Evolutionary conservation across 2,329 filamentous ascomycete genomes (phyloP).

Genomic region (Trichoderma polysporum): DNA sequence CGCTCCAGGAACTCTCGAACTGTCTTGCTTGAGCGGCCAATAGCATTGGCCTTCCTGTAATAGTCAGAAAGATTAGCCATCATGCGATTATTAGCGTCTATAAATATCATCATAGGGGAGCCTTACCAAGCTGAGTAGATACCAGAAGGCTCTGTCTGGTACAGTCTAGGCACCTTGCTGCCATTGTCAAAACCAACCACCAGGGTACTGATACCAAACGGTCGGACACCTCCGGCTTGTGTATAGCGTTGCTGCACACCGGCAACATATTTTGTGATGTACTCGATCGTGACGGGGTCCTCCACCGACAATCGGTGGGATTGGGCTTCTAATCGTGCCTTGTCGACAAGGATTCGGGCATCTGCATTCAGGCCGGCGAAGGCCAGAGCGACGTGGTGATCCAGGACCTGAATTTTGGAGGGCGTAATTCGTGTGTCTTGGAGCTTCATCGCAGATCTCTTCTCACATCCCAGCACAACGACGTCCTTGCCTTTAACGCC

Average conservation of each 20-base stretch:
- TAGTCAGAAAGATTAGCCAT: background rate
- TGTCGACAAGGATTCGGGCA: conserved; percentile 96
- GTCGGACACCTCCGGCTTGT: conserved; percentile 94
- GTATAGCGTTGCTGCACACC: conserved; percentile 99
- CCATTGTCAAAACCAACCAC: conserved; percentile 98
- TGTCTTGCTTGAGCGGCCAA: conserved; percentile 97
- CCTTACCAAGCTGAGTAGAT: conserved; percentile 97
- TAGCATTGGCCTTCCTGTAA: conserved; percentile 95
- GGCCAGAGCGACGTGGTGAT: conserved; percentile 93
- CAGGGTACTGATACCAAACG: conserved; percentile 97
- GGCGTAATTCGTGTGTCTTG: conserved; percentile 99
- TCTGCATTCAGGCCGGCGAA: conserved; percentile 98
- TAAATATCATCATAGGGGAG: background rate
- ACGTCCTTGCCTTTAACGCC: conserved; percentile 94
- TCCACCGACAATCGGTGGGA: conserved; percentile 96
- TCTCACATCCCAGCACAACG: conserved; percentile 96
- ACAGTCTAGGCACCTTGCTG: conserved; percentile 83
- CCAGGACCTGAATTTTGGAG: conserved; percentile 95
- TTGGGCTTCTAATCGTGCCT: conserved; percentile 94
- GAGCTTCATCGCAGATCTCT: conserved; percentile 98
- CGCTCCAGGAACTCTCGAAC: conserved; percentile 98
- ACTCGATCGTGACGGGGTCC: conserved; percentile 96
- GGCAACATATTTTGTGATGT: conserved; percentile 98
- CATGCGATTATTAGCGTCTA: conserved; percentile 17
- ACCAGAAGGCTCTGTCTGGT: conserved; percentile 98